Conservation (phyloP, 2,329 filamentous ascomycete species). For the Ceratocystis colombiana region DNA sequence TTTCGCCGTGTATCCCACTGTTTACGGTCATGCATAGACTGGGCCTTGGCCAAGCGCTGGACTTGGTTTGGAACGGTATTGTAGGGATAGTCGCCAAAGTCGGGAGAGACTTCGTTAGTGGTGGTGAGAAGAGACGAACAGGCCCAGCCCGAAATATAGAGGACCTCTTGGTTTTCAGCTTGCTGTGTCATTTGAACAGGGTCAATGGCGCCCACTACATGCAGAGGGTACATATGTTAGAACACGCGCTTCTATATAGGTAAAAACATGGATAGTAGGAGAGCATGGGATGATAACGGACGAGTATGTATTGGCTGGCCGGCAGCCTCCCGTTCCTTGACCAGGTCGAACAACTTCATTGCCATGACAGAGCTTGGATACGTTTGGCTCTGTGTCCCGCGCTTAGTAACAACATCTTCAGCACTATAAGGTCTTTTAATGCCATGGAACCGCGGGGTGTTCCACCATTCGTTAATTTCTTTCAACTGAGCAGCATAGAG, state of each 20-base stretch:
- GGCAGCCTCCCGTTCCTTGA: conserved; percentile 65
- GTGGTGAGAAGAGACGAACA: conserved; percentile 87
- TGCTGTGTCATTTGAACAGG: conserved; percentile 99
- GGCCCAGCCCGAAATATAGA: conserved; percentile 96
- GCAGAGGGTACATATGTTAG: conserved; percentile 24
- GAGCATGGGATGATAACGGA: conserved; percentile 37
- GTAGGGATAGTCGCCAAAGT: conserved; percentile 98
- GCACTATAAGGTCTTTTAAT: conserved; percentile 89
- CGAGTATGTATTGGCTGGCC: conserved; percentile 89
- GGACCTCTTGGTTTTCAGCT: conserved; percentile 85
- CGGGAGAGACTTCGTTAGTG: conserved; percentile 94
- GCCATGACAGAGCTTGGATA: conserved; percentile 95
- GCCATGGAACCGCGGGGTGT: conserved; percentile 68
- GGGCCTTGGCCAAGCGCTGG: conserved; percentile 88
- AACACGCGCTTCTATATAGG: background rate
- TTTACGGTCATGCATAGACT: conserved; percentile 92
- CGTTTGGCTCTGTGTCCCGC: conserved; percentile 73
- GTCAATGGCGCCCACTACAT: conserved; percentile 84
- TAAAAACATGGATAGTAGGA: background rate
- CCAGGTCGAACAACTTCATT: conserved; percentile 80
- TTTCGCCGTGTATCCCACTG: conserved; percentile 80
- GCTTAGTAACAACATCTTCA: conserved; percentile 84
- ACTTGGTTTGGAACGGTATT: conserved; percentile 98
- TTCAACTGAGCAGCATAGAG: conserved; percentile 75
- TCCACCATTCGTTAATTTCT: conserved; percentile 86